Base-by-base conservation (phyloP, 2,329 filamentous ascomycete genomes). In the Dothistroma pini region DNA sequence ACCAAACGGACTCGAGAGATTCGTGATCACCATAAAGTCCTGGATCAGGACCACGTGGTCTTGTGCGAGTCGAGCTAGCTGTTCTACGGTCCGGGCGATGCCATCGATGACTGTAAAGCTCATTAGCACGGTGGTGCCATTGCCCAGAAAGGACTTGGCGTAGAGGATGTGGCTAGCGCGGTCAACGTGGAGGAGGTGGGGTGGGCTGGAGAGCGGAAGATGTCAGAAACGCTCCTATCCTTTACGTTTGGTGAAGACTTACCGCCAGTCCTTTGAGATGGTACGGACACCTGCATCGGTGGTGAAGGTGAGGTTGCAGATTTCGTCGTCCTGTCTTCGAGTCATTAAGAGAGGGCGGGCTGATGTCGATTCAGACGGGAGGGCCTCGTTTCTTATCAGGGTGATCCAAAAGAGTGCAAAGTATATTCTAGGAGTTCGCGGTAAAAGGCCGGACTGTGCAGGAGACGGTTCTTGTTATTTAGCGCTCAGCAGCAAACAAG, bases 261-360 rank as follows among this genome's bases (percentile, higher is more conserved):
- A 35, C 32, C 32, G 32, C 34, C 3, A 38, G 34, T 7, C 34
- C 9, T 38, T 2, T 4, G 22, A 19, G 25, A 53, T 53, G 6
- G 9, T n/a, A 10, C 29, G 25, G 29, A 34, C 34, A 8, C 32
- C 2, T 2, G 1, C 22, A 21, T 49, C 41, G 38, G 22, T 21
- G 11, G 25, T 50, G 55, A 38, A 57, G 41, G 55, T 57, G 4
- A 57, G 44, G n/a, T 10, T 49, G 55, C 2, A 57, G 44, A 57
- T 51, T 12, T 57, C 29, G 44, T 57, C 55, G 55, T 57, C 35
- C 38, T 44, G 38, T 6, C 25, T 29, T 29, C 25, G 6, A 29
- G 25, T 6, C 25, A 29, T 2, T 3, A 6, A 29, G 3, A 29
- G 6, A 29, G 6, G 25, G 25, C 14, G 34, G 14, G 34, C 34